Base-by-base conservation (phyloP, 2,329 filamentous ascomycete genomes). In the Cadophora sp. region DNA sequence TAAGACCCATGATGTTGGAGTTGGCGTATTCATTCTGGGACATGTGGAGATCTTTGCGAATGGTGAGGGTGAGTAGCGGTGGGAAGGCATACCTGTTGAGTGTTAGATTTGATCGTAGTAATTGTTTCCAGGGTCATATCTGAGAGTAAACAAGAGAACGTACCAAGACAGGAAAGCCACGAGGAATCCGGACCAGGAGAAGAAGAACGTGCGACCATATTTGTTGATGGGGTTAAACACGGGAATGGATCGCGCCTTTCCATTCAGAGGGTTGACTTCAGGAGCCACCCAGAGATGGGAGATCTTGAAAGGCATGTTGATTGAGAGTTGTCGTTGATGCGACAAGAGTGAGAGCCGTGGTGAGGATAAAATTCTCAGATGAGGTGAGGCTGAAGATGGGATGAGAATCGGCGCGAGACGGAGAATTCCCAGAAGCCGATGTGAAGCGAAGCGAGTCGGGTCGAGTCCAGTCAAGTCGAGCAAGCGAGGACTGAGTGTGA, bases 161-260 rank as follows among this genome's bases (percentile, higher is more conserved):
- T 60, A 68, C 91, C 91, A 97, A 11, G 92, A 94, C 85, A 93
- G 92, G 80, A 97, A 97, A 6, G 92, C 90, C 63, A 95, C 86
- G 85, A 96, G 89, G 79, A 96, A 96, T 1, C 92, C 67, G 13
- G 53, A 84, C 88, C 92, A 96, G 1, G 91, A 91, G 81, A 97
- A 97, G 83, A 94, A 93, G 80, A 96, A 97, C 0, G 96, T 93
- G 7, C 93, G 87, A 41, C 93, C 94, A 82, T 97, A 93, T 73
- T 89, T 82, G 77, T 96, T 85, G 74, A 94, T 76, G 0, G 90
- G 87, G 78, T 97, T 97, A 68, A 97, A 81, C 24, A 92, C 78
- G 0, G 94, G 94, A 56, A 97, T 87, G 0, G 92, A 91, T 68
- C 86, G 88, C 61, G 94, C 94, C 79, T 97, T 97, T 66, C 85